Base-by-base conservation (phyloP, 345 rosid genomes). In the Ailanthus altissimus region DNA sequence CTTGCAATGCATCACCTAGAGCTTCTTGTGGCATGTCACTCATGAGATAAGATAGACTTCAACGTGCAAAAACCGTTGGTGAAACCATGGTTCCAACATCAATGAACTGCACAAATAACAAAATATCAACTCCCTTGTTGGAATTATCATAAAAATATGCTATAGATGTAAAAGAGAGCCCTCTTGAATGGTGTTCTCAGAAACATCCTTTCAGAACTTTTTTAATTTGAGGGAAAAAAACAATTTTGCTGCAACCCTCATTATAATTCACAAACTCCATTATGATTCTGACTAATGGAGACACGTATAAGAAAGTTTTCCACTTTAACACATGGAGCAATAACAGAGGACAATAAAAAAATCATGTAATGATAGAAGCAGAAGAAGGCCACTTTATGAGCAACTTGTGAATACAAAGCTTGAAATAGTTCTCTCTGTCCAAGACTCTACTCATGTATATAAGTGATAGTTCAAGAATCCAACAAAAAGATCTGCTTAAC, bases 1-100 rank as follows among this genome's bases (percentile, higher is more conserved):
- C 90, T 73, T 88, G 93, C 76, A 84, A 66, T 70, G 96, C 97
- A 80, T 92, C 98, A 63, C 84, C 82, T n/a, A 86, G 83, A 5
- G 96, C 97, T 84, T 90, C 93, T 71, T 82, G 85, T 0, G 94
- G 92, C 88, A 85, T 85, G 81, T 91, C 90, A 56, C 66, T 89
- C 89, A 92, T 90, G 68, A 94, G 83, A 75, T 88, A 86, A 78
- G 88, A 87, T 47, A 90, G 81, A 80, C 98, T 94, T 25, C 98
- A 90, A 71, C 98, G 86, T 36, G 90, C 97, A 68, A 58, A 81
- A 36, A 88, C 86, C 2, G 97, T 92, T 40, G 96, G 95, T 56
- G 97, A 94, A 75, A 89, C 75, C 92, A 92, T 88, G 8, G 90
- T 87, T 70, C 94, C 98, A 50, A 80, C 88, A 62, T 82, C 90